Evolutionary conservation across 805 yeast genomes (phyloP).

Genomic region (Suhomyces emberorum): DNA sequence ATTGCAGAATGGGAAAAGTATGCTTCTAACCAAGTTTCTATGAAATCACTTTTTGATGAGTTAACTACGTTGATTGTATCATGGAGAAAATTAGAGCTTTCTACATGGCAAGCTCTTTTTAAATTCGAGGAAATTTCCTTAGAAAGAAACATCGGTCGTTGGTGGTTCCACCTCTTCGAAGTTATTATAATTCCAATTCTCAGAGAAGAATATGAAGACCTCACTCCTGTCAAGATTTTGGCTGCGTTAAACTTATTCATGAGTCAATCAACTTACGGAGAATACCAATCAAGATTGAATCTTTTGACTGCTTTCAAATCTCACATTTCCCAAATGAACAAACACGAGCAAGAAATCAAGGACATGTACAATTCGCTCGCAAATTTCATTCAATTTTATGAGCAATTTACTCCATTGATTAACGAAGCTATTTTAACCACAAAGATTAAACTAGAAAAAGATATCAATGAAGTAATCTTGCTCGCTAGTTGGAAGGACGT

Average conservation of each 20-base stretch:
- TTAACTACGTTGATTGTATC: constrained; percentile 70
- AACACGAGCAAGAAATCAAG: constrained; percentile 15
- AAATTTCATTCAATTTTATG: constrained; percentile 62
- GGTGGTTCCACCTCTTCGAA: constrained; percentile 94
- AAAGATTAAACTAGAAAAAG: constrained; percentile 65
- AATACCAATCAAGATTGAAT: constrained; percentile 55
- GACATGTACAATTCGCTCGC: constrained; percentile 40
- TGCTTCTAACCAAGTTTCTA: constrained; percentile 74
- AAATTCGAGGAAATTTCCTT: constrained; percentile 53
- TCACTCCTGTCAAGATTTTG: constrained; percentile 26
- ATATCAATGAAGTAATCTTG: constrained; percentile 76
- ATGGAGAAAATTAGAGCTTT: constrained; percentile 87
- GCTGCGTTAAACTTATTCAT: constrained; percentile 71
- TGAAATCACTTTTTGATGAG: constrained; percentile 51
- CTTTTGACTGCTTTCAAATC: constrained; percentile 61
- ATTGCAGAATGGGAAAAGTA: constrained; percentile 92
- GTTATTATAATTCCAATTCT: constrained; percentile 57
- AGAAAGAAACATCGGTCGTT: constrained; percentile 57
- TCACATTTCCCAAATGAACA: constrained; percentile 34
- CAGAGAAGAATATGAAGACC: constrained; percentile 34
- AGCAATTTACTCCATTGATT: constrained; percentile 59
- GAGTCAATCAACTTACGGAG: constrained; percentile 75
- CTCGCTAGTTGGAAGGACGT: constrained; percentile 98
- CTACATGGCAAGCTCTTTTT: constrained; percentile 81
- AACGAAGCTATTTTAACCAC: constrained; percentile 40